These are phyloP conservation scores for Actinomucor elegans DNA, from an alignment of 371 early-diverging fungal genomes.

Conservation along the genomic window DNA sequence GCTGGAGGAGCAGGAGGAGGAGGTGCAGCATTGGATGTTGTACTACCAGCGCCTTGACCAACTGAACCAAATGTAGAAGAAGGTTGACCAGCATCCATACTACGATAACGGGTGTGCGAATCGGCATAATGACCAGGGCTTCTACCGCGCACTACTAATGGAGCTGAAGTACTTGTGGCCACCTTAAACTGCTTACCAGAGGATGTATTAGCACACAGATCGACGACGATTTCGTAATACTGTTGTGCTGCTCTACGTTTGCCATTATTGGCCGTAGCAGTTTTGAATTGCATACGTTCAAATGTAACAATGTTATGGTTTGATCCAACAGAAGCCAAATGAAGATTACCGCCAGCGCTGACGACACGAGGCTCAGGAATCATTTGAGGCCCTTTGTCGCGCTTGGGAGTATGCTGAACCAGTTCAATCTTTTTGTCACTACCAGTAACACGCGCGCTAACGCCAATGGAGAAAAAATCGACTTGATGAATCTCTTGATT, in stretches of 20 bases:
- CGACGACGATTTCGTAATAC: slow-evolving; percentile 74
- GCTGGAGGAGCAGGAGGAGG: slow-evolving; percentile 4
- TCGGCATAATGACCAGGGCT: slow-evolving; percentile 90
- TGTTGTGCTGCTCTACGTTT: slow-evolving; percentile 87
- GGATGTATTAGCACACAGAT: slow-evolving; percentile 61
- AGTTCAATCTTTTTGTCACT: slow-evolving; percentile 71
- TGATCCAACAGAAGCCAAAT: slow-evolving; percentile 42
- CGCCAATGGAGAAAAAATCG: slow-evolving; percentile 64
- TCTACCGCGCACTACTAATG: slow-evolving; percentile 87
- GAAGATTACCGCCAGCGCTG: slow-evolving; percentile 57
- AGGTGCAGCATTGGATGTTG: slow-evolving; percentile 7
- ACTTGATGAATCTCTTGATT: slow-evolving; percentile 39
- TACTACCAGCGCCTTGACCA: slow-evolving; percentile 12
- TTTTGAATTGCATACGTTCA: slow-evolving; percentile 93
- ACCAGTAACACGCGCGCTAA: slow-evolving; percentile 59
- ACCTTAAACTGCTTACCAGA: slow-evolving; percentile 52
- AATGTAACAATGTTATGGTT: slow-evolving; percentile 66
- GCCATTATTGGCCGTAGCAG: slow-evolving; percentile 91
- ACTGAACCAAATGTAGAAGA: slow-evolving; percentile 25
- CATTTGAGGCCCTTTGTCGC: slow-evolving; percentile 88
- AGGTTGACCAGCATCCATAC: slow-evolving; percentile 34
- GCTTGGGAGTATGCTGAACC: slow-evolving; percentile 88
- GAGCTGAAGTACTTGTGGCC: slow-evolving; percentile 69
- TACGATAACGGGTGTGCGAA: slow-evolving; percentile 40
- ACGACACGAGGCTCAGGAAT: slow-evolving; percentile 65